Percentiles rank a stretch among this genome's conserved stretches.
phyloP scores from a whole-genome alignment of 441 rosid genomes.

The Flueggea neowawraea region DNA sequence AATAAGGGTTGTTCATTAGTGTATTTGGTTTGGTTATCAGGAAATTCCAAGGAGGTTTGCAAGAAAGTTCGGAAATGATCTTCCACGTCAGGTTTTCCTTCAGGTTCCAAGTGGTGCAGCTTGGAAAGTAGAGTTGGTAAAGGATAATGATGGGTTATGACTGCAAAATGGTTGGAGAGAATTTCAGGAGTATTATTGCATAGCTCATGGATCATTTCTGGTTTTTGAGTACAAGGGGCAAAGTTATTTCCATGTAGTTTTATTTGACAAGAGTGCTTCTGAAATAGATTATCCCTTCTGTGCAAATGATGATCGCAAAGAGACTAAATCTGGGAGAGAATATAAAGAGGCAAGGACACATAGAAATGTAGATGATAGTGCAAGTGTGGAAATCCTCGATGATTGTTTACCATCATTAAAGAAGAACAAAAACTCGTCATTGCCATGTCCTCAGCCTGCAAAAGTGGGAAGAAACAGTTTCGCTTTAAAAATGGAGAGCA shows the following conservation, averaged over 20 bases:
- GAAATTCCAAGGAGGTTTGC: constrained; percentile 20
- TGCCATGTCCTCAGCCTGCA: neutral
- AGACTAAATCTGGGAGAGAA: neutral
- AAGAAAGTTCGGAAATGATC: constrained; percentile 14
- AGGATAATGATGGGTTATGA: constrained; percentile 8
- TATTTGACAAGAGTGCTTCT: constrained; percentile 23
- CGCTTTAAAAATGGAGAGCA: no score
- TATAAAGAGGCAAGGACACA: neutral
- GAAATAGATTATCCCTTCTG: constrained; percentile 23
- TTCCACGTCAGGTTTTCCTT: constrained; percentile 12
- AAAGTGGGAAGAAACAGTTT: constrained; percentile 10
- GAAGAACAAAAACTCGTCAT: constrained; percentile 2
- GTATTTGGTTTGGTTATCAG: constrained; percentile 1
- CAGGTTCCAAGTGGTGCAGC: constrained; percentile 20
- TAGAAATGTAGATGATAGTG: neutral
- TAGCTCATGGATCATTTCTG: no score
- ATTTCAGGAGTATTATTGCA: no score
- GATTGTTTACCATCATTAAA: neutral
- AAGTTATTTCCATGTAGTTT: constrained; percentile 21
- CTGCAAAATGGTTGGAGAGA: constrained; percentile 32
- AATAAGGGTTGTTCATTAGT: neutral
- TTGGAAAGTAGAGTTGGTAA: constrained; percentile 21
- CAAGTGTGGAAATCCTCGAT: neutral
- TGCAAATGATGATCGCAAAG: neutral
- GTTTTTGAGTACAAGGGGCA: constrained; percentile 22